phyloP scores from a whole-genome alignment of 176 grass and related monocot genomes.

The Eleusine indica region DNA sequence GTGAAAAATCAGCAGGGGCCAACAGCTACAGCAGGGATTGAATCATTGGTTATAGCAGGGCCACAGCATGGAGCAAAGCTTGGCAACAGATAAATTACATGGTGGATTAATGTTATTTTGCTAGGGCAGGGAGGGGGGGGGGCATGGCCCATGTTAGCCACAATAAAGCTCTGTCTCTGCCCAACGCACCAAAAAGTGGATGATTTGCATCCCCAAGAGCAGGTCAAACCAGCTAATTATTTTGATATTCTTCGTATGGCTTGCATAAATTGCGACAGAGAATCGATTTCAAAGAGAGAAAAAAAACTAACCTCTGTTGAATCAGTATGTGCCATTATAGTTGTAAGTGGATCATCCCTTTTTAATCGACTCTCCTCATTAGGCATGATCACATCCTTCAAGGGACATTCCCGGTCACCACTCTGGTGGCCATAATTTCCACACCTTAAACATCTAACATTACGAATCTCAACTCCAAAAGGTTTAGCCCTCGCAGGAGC shows the following conservation, averaged over 20 bases:
- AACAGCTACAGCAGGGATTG: no score
- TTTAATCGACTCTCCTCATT: conserved; percentile 95
- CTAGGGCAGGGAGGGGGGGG: no score
- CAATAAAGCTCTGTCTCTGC: no score
- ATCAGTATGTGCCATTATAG: conserved; percentile 89
- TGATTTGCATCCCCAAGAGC: not conserved
- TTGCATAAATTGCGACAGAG: conserved; percentile 25
- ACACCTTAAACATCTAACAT: conserved; percentile 94
- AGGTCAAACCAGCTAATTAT: not conserved
- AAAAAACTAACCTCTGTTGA: conserved; percentile 66
- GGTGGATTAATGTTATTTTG: no score
- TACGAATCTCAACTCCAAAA: conserved; percentile 91
- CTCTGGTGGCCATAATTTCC: conserved; percentile 89
- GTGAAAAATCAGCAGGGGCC: no score
- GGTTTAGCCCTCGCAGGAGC: conserved; percentile 81
- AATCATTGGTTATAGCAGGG: no score
- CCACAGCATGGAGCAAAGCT: no score
- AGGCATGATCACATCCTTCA: conserved; percentile 98
- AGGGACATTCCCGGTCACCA: conserved; percentile 85
- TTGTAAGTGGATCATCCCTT: conserved; percentile 95
- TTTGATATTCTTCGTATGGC: not conserved
- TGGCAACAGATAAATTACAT: no score
- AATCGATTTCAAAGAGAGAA: not conserved
- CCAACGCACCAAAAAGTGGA: not conserved
- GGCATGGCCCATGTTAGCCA: no score